These are phyloP conservation scores for Inga oerstediana DNA, from an alignment of 306 rosid genomes.

Conservation along the genomic window DNA sequence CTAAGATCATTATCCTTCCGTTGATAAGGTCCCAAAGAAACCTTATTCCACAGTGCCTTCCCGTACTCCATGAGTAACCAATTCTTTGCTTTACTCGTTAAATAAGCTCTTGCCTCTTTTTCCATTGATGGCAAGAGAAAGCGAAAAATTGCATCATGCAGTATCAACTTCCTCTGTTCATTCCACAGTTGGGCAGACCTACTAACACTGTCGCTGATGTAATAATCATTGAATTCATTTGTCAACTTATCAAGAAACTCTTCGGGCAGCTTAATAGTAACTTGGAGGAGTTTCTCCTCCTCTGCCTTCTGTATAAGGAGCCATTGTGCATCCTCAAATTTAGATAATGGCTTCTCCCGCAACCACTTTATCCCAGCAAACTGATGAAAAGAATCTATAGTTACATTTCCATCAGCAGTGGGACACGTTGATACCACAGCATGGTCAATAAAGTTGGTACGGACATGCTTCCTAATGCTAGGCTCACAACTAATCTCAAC, in stretches of 20 bases:
- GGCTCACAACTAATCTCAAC: slow-evolving; percentile 99
- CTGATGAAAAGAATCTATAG: slow-evolving; percentile 91
- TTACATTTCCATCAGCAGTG: slow-evolving; percentile 70
- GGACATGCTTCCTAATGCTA: slow-evolving; percentile 86
- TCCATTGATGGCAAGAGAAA: slow-evolving; percentile 94
- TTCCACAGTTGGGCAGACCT: slow-evolving; percentile 98
- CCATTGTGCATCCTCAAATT: slow-evolving; percentile 95
- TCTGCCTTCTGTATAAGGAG: slow-evolving; percentile 97
- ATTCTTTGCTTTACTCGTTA: slow-evolving; percentile 75
- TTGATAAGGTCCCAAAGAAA: slow-evolving; percentile 93
- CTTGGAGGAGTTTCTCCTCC: slow-evolving; percentile 92
- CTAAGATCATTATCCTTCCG: slow-evolving; percentile 82
- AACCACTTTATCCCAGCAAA: slow-evolving; percentile 90
- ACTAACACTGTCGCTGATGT: slow-evolving; percentile 96
- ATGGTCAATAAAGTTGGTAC: slow-evolving; percentile 82
- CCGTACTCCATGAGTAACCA: slow-evolving; percentile 92
- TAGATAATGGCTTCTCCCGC: slow-evolving; percentile 82
- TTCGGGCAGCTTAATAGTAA: slow-evolving; percentile 86
- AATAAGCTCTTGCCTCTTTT: slow-evolving; percentile 85
- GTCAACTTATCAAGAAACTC: slow-evolving; percentile 68
- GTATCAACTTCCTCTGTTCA: slow-evolving; percentile 91
- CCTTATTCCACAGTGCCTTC: slow-evolving; percentile 82
- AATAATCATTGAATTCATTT: slow-evolving; percentile 82
- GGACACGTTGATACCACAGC: slow-evolving; percentile 89
- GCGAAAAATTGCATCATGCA: slow-evolving; percentile 81